Evolutionary conservation across 2,329 filamentous ascomycete genomes (phyloP), one percentile per base, ranked within the genome.

Genomic region (Epichloe elymi): DNA sequence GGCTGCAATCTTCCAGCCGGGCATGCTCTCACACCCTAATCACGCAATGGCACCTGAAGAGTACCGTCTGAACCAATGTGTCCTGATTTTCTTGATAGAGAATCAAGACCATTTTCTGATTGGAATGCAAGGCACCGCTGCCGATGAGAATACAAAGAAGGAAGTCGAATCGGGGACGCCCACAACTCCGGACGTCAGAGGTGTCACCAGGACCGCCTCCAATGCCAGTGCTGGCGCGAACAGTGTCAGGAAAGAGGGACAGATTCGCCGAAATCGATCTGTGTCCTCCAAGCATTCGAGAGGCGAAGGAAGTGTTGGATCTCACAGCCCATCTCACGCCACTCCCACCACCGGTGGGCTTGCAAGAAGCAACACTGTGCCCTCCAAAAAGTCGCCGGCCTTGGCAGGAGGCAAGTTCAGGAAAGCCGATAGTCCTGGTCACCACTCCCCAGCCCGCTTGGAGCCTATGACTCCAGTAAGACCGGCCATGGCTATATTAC

Each of bases 41-140:
- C 93, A 98, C 65, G 90, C 95, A 62, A 97, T 98, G 91, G 84
- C 88, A 0, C 93, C 93, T 0, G 80, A 86, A 52, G 91, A 97
- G 63, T 98, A 98, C 65, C 83, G 88, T 35, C 74, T 98, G 5
- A 97, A 94, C 64, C 93, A 98, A 74, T 91, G 93, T 61, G 91
- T 98, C 19, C 78, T 98, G 56, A 95, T 98, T 48, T 98, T 98
- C 67, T 72, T 98, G 59, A 98, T 98, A 58, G 90, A 97, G 64
- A 95, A 98, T 61, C 93, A 98, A 66, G 93, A 98, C 62, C 88
- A 95, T 67, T 98, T 98, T 74, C 73, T 98, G 57, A 94, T 98
- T 57, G 93, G 93, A 51, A 98, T 98, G 93, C 88, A 89, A 63
- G 93, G 93, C 43, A 96, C 90, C n/a, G 90, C 82, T n/a, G 87